Conservation (phyloP, 495 filamentous ascomycete genomes). For the Tuber umbilicatum region DNA sequence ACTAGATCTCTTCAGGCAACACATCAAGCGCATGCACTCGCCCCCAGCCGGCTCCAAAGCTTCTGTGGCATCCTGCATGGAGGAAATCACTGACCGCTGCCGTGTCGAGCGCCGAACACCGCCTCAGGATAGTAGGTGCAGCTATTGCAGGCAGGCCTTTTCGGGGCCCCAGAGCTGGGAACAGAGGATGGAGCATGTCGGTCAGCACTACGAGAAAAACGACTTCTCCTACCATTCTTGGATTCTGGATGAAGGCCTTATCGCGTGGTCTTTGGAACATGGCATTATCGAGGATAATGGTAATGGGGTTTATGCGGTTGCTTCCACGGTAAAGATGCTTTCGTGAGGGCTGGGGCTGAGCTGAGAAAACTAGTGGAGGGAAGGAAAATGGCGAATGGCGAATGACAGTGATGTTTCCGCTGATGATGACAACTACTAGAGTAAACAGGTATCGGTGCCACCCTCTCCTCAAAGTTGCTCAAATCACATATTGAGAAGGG, state of each 20-base stretch:
- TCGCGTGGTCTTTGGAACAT: constrained; percentile 53
- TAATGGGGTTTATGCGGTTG: constrained; percentile 49
- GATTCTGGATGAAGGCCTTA: constrained; percentile 50
- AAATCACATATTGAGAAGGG: background rate
- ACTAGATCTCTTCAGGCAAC: constrained; percentile 89
- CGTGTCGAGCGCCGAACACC: constrained; percentile 54
- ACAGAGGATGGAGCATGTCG: constrained; percentile 83
- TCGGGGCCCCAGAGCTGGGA: constrained; percentile 65
- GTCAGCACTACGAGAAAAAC: constrained; percentile 64
- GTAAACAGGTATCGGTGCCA: background rate
- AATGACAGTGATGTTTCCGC: constrained; percentile 2
- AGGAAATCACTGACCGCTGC: constrained; percentile 47
- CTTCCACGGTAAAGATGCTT: constrained; percentile 42
- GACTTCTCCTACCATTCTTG: constrained; percentile 47
- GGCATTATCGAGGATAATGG: constrained; percentile 53
- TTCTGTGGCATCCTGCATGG: constrained; percentile 47
- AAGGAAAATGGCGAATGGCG: constrained; percentile 9
- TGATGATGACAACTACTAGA: constrained; percentile 5
- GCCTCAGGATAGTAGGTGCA: constrained; percentile 59
- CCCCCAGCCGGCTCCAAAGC: constrained; percentile 49
- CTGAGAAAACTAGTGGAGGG: background rate
- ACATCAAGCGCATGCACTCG: constrained; percentile 86
- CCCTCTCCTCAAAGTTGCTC: background rate
- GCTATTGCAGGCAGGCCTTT: constrained; percentile 60
- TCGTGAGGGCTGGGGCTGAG: constrained; percentile 14